Evolutionary conservation across 176 grass and related monocot genomes (phyloP), one percentile per base, ranked within the genome.

Genomic region (Olyra latifolia): DNA sequence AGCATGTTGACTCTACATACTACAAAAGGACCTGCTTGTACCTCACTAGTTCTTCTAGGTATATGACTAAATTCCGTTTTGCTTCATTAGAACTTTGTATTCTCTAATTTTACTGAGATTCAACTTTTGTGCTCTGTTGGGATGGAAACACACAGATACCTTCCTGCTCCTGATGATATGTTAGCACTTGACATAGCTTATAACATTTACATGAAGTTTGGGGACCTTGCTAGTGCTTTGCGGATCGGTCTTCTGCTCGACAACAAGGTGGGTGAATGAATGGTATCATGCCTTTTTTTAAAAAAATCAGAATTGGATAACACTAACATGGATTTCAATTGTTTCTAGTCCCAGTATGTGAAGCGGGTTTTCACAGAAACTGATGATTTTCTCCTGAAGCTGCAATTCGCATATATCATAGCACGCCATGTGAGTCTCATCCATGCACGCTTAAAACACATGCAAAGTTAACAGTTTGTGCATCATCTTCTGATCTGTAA

Each of bases 21-120:
- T 91, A 91, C 63, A 90, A 94, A 88, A 86, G 91, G 71, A 75
- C 91, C 27, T 94, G 91, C 63, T 49, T 90, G 46, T 94, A 94
- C 70, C 88, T 94, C 59, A 91, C 91, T 53, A 94, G 85, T 82
- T 88, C 85, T 76, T 87, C 91, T 75, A 90, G 75, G 91, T 94
- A 91, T 80, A 56, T 78, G 24, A 22, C 27, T 29, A 6, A 3
- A 30, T 77, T 77, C 62, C 40, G 24, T 49, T 29, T 64, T 10
- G 8, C 43, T 64, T 63, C 14, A 20, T 30, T 49, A 35, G 61
- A 35, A 32, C 22, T 30, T 45, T 12, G 17, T 25, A 24, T 57
- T 15, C 6, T 35, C 19, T 25, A 35, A 45, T 38, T 81, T 40
- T 82, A 61, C 58, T 71, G 48, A 66, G 38, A 69, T 80, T 71